Evolutionary conservation across 2,329 filamentous ascomycete genomes (phyloP).

Genomic region (Teratosphaeriaceae sp.): DNA sequence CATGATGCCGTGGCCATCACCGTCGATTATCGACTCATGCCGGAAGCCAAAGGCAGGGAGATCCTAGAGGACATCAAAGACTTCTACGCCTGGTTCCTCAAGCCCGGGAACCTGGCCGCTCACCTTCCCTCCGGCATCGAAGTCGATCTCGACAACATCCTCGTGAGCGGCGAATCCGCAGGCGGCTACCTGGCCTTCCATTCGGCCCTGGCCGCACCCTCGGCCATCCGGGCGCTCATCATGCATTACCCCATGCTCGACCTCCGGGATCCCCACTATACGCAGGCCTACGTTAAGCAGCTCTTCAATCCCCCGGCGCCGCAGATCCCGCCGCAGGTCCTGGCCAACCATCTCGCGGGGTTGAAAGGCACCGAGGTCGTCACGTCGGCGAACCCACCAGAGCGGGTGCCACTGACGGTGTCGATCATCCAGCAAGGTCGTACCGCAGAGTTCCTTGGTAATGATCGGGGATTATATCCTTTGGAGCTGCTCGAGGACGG

Average conservation of each 20-base stretch:
- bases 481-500: constrained; percentile 24
- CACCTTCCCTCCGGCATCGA: constrained; percentile 10
- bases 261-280: constrained; percentile 16
- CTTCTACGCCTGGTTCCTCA: constrained; percentile 43
- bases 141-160: constrained; percentile 23
- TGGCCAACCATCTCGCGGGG: constrained; percentile 8
- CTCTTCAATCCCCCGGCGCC: constrained; percentile 8
- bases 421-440: constrained; percentile 14
- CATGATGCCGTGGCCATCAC: constrained; percentile 41
- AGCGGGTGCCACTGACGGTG: constrained; percentile 12
- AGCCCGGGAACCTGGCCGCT: constrained; percentile 13
- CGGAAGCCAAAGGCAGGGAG: constrained; percentile 41
- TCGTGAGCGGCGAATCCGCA: constrained; percentile 32
- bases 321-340: constrained; percentile 5
- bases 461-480: constrained; percentile 19
- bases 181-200: constrained; percentile 34
- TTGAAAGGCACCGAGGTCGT: constrained; percentile 10
- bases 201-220: constrained; percentile 13
- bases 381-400: constrained; percentile 8
- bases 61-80: constrained; percentile 43
- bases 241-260: constrained; percentile 31
- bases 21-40: constrained; percentile 47
- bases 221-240: constrained; percentile 24
- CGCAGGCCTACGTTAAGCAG: constrained; percentile 7
- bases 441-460: constrained; percentile 10